Evolutionary conservation across 179 eudicot species (phyloP).

Genomic region (Corrigiola litoralis): DNA sequence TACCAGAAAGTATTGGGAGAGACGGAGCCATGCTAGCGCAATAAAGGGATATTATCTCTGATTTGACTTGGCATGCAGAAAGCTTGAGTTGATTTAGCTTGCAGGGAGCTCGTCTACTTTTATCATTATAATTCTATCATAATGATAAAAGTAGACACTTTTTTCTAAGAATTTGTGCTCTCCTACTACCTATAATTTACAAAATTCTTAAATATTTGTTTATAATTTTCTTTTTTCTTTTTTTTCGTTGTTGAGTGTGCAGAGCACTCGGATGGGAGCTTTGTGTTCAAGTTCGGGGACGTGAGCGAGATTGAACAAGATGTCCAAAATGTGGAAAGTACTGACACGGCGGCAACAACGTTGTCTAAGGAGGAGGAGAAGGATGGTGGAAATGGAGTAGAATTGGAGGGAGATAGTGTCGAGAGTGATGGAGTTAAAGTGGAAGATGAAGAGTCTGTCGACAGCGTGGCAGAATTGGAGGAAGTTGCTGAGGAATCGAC

Average conservation of each 20-base stretch:
- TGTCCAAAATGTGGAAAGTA: not conserved
- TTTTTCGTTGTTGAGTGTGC: conserved; percentile 22
- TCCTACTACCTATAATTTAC: too few relatives aligned
- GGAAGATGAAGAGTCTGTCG: not conserved
- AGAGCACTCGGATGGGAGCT: conserved; percentile 59
- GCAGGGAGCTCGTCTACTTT: too few relatives aligned
- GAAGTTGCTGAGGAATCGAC: not conserved
- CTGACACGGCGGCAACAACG: not conserved
- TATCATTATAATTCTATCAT: too few relatives aligned
- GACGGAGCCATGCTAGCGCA: too few relatives aligned
- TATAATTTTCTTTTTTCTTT: not conserved
- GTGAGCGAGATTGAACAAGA: conserved; percentile 24
- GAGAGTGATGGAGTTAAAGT: not conserved
- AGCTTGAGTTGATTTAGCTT: too few relatives aligned
- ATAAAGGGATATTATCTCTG: too few relatives aligned
- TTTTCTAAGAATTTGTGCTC: too few relatives aligned
- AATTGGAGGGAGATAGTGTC: not conserved
- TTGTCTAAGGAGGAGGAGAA: not conserved
- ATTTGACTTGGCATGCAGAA: too few relatives aligned
- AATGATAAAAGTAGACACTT: too few relatives aligned
- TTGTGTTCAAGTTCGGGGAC: conserved; percentile 57
- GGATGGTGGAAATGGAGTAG: not conserved
- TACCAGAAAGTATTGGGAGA: too few relatives aligned
- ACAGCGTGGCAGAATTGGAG: not conserved
- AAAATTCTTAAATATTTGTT: not conserved